Evolutionary conservation across 192 early-diverging fungal species (phyloP).

Genomic region (Coemansia erecta): DNA sequence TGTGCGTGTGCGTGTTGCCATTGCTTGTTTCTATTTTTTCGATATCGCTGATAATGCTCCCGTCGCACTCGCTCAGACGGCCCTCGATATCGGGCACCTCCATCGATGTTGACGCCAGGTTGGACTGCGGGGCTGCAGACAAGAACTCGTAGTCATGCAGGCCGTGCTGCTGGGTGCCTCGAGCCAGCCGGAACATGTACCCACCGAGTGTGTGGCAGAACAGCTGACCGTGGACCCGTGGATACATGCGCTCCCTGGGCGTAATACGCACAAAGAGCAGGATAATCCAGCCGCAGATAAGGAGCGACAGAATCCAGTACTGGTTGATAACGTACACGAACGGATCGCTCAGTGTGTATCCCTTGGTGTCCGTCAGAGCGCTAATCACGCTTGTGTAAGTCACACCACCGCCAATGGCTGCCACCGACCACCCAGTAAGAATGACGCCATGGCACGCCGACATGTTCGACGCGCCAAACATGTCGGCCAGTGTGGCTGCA

Average conservation of each 20-base stretch:
- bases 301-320: constrained; percentile 67
- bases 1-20: neutral
- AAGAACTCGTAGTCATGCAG: constrained; percentile 48
- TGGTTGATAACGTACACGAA: constrained; percentile 62
- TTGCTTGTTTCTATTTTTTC: constrained; percentile 1
- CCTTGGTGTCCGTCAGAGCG: constrained; percentile 30
- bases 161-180: constrained; percentile 41
- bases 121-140: constrained; percentile 8
- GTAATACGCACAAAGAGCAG: constrained; percentile 61
- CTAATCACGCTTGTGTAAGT: constrained; percentile 65
- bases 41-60: constrained; percentile 3
- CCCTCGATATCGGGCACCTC: neutral
- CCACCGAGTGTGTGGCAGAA: constrained; percentile 59
- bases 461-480: constrained; percentile 80
- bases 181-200: constrained; percentile 48
- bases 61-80: neutral
- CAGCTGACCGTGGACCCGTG: constrained; percentile 60
- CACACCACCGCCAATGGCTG: constrained; percentile 70
- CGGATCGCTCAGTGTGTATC: constrained; percentile 54
- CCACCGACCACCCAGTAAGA: constrained; percentile 74
- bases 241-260: constrained; percentile 65
- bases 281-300: constrained; percentile 58
- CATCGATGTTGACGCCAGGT: no score
- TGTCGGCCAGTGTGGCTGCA: constrained; percentile 72
- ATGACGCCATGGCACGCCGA: constrained; percentile 72